A percentile compares a stretch with the other conserved stretches of the same genome.
Conservation (phyloP, 768 basidiomycete species). For the Leccinum olivaceopallidum region DNA sequence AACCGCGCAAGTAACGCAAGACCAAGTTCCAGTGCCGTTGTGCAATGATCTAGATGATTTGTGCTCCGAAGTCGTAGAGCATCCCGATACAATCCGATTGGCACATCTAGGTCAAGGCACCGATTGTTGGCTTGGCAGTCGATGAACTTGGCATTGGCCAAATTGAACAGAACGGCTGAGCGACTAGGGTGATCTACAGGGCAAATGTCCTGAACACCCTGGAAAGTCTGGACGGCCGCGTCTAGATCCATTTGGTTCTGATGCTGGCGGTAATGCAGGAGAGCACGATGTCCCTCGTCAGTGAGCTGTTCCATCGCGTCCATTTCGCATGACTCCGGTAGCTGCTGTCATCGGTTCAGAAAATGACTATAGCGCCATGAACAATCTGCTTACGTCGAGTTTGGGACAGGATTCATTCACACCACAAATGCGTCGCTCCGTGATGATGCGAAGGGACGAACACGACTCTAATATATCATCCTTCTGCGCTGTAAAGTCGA, state of each 20-base stretch:
- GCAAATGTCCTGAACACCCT: neutral
- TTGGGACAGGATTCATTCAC: neutral
- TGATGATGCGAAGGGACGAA: neutral
- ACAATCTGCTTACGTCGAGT: neutral
- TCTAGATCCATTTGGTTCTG: neutral
- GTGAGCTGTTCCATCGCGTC: neutral
- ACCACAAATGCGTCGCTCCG: neutral
- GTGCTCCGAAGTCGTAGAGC: neutral
- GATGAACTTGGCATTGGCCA: neutral
- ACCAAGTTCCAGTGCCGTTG: neutral
- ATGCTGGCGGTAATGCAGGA: neutral
- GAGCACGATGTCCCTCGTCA: neutral
- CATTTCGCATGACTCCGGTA: neutral
- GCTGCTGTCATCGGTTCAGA: neutral
- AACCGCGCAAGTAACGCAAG: neutral
- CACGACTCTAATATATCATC: neutral
- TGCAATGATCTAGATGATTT: neutral
- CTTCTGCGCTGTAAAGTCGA: neutral
- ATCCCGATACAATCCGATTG: neutral
- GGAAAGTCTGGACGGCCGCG: neutral
- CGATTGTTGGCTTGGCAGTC: neutral
- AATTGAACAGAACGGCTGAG: neutral
- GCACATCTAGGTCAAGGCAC: neutral
- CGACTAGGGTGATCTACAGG: neutral
- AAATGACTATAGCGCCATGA: neutral